Conservation (phyloP, 192 early-diverging fungal species). For the Coemansia sp. region DNA sequence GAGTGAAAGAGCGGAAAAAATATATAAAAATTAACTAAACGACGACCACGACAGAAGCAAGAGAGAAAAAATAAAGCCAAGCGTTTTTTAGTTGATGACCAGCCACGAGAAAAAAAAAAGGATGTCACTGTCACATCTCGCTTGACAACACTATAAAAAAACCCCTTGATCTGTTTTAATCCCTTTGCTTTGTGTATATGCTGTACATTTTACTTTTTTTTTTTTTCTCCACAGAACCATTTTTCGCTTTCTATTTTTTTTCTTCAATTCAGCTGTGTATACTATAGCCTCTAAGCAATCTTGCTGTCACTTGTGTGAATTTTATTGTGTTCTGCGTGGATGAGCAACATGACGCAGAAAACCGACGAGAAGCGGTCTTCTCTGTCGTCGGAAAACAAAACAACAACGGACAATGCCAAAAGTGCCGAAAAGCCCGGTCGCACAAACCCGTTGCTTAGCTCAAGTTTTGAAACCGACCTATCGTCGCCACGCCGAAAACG, state of each 20-base stretch:
- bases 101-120: too few relatives aligned
- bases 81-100: too few relatives aligned
- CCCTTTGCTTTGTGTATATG: too few relatives aligned
- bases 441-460: conserved; percentile 2
- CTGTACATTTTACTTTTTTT: too few relatives aligned
- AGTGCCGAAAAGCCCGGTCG: neutral
- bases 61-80: too few relatives aligned
- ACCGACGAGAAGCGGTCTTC: neutral
- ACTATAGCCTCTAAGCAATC: neutral
- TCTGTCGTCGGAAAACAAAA: neutral
- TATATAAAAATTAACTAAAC: neutral
- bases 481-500: conserved; percentile 34
- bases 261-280: neutral
- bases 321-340: neutral
- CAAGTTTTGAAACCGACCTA: conserved; percentile 50
- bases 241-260: neutral
- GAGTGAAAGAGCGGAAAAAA: too few relatives aligned
- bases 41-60: neutral
- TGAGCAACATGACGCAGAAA: neutral
- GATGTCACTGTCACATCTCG: too few relatives aligned
- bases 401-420: neutral
- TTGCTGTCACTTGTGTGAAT: too few relatives aligned
- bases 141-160: too few relatives aligned
- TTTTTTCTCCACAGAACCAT: too few relatives aligned
- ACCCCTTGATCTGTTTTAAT: too few relatives aligned